These are phyloP conservation scores for Chaetomiaceae sp. DNA, from an alignment of 2,329 filamentous ascomycete genomes.

Conservation along the genomic window DNA sequence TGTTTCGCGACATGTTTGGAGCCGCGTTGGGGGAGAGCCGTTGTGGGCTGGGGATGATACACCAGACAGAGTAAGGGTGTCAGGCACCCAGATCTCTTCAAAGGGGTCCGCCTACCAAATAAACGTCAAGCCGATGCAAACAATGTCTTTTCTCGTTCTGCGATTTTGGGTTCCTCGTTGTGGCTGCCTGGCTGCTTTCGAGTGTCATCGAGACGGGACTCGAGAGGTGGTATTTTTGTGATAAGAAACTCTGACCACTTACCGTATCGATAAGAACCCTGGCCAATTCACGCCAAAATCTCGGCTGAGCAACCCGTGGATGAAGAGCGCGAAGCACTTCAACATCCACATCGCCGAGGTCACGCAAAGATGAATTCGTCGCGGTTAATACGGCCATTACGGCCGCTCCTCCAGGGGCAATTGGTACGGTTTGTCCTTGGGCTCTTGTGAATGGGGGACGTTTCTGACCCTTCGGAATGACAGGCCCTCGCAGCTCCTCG, in stretches of 20 bases:
- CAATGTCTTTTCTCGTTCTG: background rate
- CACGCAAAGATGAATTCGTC: slow-evolving; percentile 33
- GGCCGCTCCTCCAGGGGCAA: slow-evolving; percentile 30
- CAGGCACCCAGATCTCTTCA: background rate
- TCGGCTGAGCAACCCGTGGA: slow-evolving; percentile 16
- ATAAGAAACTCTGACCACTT: too few species aligned
- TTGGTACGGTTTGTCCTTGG: slow-evolving; percentile 25
- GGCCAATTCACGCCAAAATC: slow-evolving; percentile 24
- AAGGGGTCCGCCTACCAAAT: background rate
- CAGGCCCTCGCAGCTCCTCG: slow-evolving; percentile 26
- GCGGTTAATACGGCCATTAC: slow-evolving; percentile 35
- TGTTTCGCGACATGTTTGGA: background rate
- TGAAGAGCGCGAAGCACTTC: background rate
- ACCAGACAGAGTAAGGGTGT: background rate
- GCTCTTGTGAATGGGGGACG: background rate
- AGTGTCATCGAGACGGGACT: too few species aligned
- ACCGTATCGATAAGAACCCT: slow-evolving; percentile 31
- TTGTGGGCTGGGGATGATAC: too few species aligned
- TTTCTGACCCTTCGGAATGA: slow-evolving; percentile 12
- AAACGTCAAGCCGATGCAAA: slow-evolving; percentile 9
- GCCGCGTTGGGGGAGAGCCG: too few species aligned
- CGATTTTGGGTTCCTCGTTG: too few species aligned
- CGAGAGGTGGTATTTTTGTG: too few species aligned
- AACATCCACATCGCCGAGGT: slow-evolving; percentile 18
- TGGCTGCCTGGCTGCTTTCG: too few species aligned